phyloP scores from a whole-genome alignment of 495 filamentous ascomycete species.

The Tuber calosporum region DNA sequence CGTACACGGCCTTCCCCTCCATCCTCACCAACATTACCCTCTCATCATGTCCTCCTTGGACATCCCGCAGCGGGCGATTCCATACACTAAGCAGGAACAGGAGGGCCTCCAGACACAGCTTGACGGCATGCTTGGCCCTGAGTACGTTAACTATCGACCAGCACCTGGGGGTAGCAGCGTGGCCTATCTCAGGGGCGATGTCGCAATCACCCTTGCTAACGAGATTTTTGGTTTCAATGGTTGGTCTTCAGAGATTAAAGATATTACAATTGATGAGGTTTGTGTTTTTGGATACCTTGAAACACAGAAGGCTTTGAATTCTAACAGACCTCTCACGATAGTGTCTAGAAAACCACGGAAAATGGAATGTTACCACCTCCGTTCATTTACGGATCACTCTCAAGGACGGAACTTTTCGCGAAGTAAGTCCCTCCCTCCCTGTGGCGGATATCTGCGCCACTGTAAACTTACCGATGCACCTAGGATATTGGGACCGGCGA shows the following conservation, averaged over 20 bases:
- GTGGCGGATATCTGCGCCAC: not conserved
- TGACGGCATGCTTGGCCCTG: constrained; percentile 90
- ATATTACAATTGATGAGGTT: constrained; percentile 86
- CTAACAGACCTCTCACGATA: constrained; percentile 48
- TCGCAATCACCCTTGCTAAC: constrained; percentile 91
- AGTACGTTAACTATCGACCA: constrained; percentile 80
- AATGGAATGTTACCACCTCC: constrained; percentile 71
- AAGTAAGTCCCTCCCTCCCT: constrained; percentile 44
- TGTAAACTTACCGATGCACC: constrained; percentile 3
- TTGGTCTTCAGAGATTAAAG: constrained; percentile 85
- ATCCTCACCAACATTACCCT: not conserved
- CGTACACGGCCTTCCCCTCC: not conserved
- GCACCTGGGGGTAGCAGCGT: constrained; percentile 77
- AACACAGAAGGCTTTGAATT: not conserved
- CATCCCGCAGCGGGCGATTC: not conserved
- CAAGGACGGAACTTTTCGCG: constrained; percentile 86
- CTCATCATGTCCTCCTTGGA: not conserved
- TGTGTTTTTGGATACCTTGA: not conserved
- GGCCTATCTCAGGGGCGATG: constrained; percentile 85
- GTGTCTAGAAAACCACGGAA: constrained; percentile 58
- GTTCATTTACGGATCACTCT: constrained; percentile 85
- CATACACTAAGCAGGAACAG: constrained; percentile 80
- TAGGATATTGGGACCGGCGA: constrained; percentile 90
- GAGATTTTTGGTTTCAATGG: constrained; percentile 99
- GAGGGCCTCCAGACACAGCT: constrained; percentile 78